Base-by-base conservation (phyloP, 345 rosid genomes). In the Hibiscus syriacus region DNA sequence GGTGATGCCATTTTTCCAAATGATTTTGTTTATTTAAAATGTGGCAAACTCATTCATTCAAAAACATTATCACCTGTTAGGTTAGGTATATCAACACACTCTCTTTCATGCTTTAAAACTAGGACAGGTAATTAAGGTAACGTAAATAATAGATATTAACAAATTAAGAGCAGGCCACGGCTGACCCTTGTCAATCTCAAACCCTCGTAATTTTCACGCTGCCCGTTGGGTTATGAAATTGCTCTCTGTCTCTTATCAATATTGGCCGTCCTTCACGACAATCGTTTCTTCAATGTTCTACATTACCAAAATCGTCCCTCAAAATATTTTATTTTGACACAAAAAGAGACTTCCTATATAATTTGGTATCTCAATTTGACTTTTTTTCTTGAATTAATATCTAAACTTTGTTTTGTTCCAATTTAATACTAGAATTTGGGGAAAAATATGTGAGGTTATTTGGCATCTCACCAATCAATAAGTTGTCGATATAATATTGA, bases 171-270 rank as follows among this genome's bases (percentile, higher is more conserved):
- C 39, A 36, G 7, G 39, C 11, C 39, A 36, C 1, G 39, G 7
- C 39, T 36, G 9, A 36, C 39, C 39, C 39, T 2, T 36, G 39
- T 36, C 39, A 11, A 1, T 36, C 39, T 36, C 39, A 36, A 72
- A 57, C 65, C 65, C 76, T 64, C 69, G 76, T 69, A 72, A 61
- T 68, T 12, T 13, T 69, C 73, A 69, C 63, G 32, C 17, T 34
- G 39, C 17, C 59, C 4, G 60, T 34, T 17, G 55, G 55, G 55
- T 10, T 19, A 8, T 8, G 55, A 6, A 50, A 19, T 20, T 20
- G 9, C 22, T 50, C 12, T 17, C 48, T 64, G 53, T 55, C 38
- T 45, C 8, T 36, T 54, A 20, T 67, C 60, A 67, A 62, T 63
- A 64, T 26, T 70, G 63, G 68, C 63, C 62, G 63, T 32, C 57